Base-by-base conservation (phyloP, 176 grass and related monocot species). In the Microstegium vimineum region DNA sequence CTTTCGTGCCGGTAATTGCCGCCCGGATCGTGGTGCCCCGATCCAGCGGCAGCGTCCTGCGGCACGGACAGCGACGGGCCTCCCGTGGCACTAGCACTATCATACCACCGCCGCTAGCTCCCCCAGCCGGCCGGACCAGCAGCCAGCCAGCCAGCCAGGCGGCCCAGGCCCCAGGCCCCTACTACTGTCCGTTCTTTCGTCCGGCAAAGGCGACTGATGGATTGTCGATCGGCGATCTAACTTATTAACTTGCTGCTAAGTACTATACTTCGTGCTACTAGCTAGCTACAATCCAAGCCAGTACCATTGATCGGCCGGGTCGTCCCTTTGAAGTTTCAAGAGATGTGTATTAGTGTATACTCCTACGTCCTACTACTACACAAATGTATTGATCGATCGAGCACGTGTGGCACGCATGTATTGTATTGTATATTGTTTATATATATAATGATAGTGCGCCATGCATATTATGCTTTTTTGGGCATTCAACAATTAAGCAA, bases 1-100 rank as follows among this genome's bases (percentile, higher is more conserved):
- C 63, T 82, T 86, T 74, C 62, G 71, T 14, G 60, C 46, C 45
- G 20, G 80, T 61, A 33, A 60, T 62, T 78, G 80, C 74, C 66
- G 57, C 85, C 6, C 64, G 79, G 72, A 77, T 82, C 79, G 18
- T 25, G 75, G 45, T 62, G 87, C 62, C 82, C 54, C 71, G 87
- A 81, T 77, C 77, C 71, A n/a, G 20, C 33, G 82, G 65, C 36
- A 56, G 42, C 23, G n/a, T 30, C 84, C 80, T 22, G 41, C 67
- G 56, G 32, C 70, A 4, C 64, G 16, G 65, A 85, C 56, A 71
- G 57, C 56, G 71, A 81, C 66, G 62, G 77, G 42, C 60, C 28
- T 41, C 7, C 6, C 41, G 27, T 16, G 38, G 3, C 33, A 68
- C 33, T n/a, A 17, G 3, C 33, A 68, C 33, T n/a, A 17, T 17